Conservation (phyloP, 805 yeast species). For the Lachancea sp. region DNA sequence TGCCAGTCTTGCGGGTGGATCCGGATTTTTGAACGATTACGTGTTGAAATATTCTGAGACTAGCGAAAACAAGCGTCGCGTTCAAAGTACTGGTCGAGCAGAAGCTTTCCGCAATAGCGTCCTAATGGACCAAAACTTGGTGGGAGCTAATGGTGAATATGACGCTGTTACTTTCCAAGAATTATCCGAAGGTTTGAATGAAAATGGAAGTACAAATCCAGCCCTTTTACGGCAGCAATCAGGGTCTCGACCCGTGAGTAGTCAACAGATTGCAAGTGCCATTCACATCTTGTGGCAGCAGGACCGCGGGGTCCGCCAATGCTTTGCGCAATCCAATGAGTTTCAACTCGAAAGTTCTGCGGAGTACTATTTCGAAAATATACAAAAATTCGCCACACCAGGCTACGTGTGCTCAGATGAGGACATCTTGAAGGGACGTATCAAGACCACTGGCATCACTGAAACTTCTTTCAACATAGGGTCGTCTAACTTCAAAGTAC, state of each 20-base stretch:
- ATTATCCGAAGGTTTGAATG: slow-evolving; percentile 23
- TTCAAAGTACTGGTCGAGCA: slow-evolving; percentile 50
- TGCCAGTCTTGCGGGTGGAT: slow-evolving; percentile 61
- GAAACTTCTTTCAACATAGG: slow-evolving; percentile 74
- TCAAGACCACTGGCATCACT: slow-evolving; percentile 92
- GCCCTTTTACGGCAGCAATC: slow-evolving; percentile 18
- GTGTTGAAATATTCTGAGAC: slow-evolving; percentile 54
- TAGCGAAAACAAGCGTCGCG: slow-evolving; percentile 45
- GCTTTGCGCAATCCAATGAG: slow-evolving; percentile 57
- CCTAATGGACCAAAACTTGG: background rate
- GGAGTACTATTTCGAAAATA: slow-evolving; percentile 69
- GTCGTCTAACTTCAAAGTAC: slow-evolving; percentile 59
- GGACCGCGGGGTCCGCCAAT: slow-evolving; percentile 59
- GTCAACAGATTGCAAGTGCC: slow-evolving; percentile 64
- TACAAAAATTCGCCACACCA: slow-evolving; percentile 56
- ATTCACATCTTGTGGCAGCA: slow-evolving; percentile 60
- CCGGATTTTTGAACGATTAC: slow-evolving; percentile 54
- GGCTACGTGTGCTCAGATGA: slow-evolving; percentile 66
- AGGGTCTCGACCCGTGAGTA: slow-evolving; percentile 18
- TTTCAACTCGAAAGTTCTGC: slow-evolving; percentile 86
- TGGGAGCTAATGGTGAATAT: slow-evolving; percentile 19
- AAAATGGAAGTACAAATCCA: slow-evolving; percentile 16
- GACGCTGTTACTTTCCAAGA: slow-evolving; percentile 17
- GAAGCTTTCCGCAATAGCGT: slow-evolving; percentile 22
- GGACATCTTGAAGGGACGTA: slow-evolving; percentile 84